Evolutionary conservation across 352 stramenopile species (phyloP).

Genomic region (Peronospora destructor): DNA sequence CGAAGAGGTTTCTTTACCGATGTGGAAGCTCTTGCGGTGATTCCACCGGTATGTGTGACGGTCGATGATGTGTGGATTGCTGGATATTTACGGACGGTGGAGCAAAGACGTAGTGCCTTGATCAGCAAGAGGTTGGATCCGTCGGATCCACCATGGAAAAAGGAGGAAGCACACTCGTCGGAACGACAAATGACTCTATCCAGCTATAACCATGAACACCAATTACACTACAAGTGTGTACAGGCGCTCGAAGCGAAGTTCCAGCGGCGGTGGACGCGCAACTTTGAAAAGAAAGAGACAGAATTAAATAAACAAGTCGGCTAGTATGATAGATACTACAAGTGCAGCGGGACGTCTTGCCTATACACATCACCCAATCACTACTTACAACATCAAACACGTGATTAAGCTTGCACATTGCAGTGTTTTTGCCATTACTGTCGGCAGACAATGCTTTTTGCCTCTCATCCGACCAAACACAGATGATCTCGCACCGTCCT

Average conservation of each 20-base stretch:
- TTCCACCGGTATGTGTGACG: constrained; percentile 63
- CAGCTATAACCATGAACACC: constrained; percentile 73
- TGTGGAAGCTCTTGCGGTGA: constrained; percentile 56
- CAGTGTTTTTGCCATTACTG: not conserved
- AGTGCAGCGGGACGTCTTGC: not conserved
- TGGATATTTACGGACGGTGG: constrained; percentile 64
- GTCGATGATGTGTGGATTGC: constrained; percentile 83
- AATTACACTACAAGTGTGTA: constrained; percentile 80
- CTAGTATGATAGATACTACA: not conserved
- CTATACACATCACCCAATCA: not conserved
- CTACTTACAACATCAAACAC: not conserved
- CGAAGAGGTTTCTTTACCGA: constrained; percentile 69
- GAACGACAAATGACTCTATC: constrained; percentile 64
- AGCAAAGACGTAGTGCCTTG: constrained; percentile 48
- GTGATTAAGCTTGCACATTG: not conserved
- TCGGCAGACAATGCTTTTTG: not conserved
- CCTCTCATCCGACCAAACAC: not conserved
- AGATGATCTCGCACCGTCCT: not conserved
- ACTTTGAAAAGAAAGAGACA: constrained; percentile 40
- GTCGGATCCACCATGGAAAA: constrained; percentile 59
- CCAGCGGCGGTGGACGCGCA: constrained; percentile 52
- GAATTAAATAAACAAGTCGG: constrained; percentile 3
- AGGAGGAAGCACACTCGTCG: constrained; percentile 36
- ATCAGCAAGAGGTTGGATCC: constrained; percentile 78
- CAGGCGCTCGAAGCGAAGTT: constrained; percentile 63